Evolutionary conservation across 768 basidiomycete genomes (phyloP).

Genomic region (Candolleomyces eurysporus): DNA sequence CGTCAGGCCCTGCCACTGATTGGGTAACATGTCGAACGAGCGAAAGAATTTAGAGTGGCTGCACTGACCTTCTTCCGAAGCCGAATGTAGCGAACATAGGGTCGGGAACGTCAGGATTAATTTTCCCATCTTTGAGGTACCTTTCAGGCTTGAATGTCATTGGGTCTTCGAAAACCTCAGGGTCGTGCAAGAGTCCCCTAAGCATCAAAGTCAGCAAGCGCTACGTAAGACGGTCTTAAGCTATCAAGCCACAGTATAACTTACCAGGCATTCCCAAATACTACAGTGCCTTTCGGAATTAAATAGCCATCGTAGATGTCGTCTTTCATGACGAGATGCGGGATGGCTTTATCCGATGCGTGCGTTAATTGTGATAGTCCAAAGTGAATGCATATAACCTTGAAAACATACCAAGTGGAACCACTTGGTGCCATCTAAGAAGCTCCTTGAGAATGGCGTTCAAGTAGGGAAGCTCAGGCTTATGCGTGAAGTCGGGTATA

Average conservation of each 20-base stretch:
- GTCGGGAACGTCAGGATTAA: background rate
- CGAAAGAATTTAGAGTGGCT: background rate
- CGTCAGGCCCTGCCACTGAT: background rate
- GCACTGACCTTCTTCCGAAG: slow-evolving; percentile 2
- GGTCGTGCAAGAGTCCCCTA: slow-evolving; percentile 15
- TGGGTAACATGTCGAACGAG: background rate
- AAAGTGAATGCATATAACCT: background rate
- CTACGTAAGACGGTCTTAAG: too few species aligned
- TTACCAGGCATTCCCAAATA: slow-evolving; percentile 16
- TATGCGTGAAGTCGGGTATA: slow-evolving; percentile 28
- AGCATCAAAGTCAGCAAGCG: background rate
- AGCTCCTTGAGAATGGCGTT: slow-evolving; percentile 31
- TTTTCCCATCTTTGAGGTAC: slow-evolving; percentile 9
- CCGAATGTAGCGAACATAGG: background rate
- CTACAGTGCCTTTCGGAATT: slow-evolving; percentile 12
- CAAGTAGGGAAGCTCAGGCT: slow-evolving; percentile 31
- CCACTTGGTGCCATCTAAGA: slow-evolving; percentile 18
- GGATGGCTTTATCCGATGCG: background rate
- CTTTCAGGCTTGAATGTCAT: slow-evolving; percentile 11
- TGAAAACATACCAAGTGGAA: slow-evolving; percentile 9
- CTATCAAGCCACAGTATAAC: background rate
- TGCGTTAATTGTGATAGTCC: background rate
- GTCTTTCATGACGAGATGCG: slow-evolving; percentile 8
- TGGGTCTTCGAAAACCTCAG: slow-evolving; percentile 6
- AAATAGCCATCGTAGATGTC: slow-evolving; percentile 12